Conservation (phyloP, 2,329 filamentous ascomycete species). For the Aspergillus candidus region DNA sequence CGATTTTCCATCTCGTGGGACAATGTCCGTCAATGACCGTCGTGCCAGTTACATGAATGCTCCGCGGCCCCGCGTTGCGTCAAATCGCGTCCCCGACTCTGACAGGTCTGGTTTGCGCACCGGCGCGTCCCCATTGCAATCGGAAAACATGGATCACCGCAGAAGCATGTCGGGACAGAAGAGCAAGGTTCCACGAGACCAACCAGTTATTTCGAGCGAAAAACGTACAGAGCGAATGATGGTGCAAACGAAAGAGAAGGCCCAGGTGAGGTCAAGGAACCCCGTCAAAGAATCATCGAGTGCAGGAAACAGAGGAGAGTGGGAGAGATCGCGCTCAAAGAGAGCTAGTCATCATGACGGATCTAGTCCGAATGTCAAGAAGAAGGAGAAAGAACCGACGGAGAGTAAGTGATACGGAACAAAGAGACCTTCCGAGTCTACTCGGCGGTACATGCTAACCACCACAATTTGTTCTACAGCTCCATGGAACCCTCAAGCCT, state of each 20-base stretch:
- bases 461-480: constrained; percentile 18
- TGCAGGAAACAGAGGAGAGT: constrained; percentile 29
- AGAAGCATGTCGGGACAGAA: constrained; percentile 28
- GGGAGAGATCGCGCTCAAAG: constrained; percentile 29
- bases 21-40: constrained; percentile 38
- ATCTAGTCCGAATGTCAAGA: constrained; percentile 20
- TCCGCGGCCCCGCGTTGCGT: constrained; percentile 36
- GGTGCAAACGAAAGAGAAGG: constrained; percentile 58
- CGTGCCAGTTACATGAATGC: constrained; percentile 33
- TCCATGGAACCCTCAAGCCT: constrained; percentile 74
- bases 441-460: constrained; percentile 10
- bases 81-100: constrained; percentile 33
- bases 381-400: constrained; percentile 28
- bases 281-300: constrained; percentile 42
- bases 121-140: constrained; percentile 26
- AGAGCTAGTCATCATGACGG: constrained; percentile 19
- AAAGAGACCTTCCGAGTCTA: no score
- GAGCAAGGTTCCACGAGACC: constrained; percentile 27
- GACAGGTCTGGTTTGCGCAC: constrained; percentile 23
- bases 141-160: constrained; percentile 28
- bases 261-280: constrained; percentile 55
- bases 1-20: constrained; percentile 21
- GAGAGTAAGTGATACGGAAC: constrained; percentile 23
- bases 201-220: constrained; percentile 30
- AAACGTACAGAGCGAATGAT: constrained; percentile 39